Conservation (phyloP, 805 yeast genomes). For the Myxozyma sirexii region DNA sequence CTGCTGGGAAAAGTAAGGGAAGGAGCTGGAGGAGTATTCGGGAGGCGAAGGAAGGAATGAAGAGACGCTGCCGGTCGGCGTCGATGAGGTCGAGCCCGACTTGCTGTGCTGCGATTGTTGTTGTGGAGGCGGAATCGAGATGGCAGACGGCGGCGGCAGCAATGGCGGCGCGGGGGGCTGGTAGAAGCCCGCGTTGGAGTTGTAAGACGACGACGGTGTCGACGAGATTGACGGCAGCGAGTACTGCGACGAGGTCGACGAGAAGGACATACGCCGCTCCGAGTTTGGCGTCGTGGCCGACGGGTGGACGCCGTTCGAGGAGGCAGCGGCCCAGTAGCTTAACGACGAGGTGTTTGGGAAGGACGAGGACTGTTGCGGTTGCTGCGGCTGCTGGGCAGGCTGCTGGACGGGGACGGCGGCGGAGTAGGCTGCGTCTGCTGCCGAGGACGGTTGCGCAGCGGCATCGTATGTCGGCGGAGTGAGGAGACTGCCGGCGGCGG, state of each 20-base stretch:
- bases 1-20: conserved; percentile 9
- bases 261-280: conserved; percentile 5
- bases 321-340: conserved; percentile 29
- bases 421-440: conserved; percentile 4
- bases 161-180: conserved; percentile 15
- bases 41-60: conserved; percentile 17
- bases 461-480: conserved; percentile 20
- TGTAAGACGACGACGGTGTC: conserved; percentile 18
- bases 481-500: conserved; percentile 10
- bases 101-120: neutral
- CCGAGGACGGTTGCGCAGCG: neutral
- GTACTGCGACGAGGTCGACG: conserved; percentile 27
- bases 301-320: conserved; percentile 9
- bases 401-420: neutral
- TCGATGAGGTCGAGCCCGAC: conserved; percentile 5
- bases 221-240: conserved; percentile 29
- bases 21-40: conserved; percentile 8
- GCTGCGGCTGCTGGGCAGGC: conserved; percentile 1
- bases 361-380: conserved; percentile 14
- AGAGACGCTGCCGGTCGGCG: conserved; percentile 4
- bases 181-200: conserved; percentile 8
- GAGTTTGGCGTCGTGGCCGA: conserved; percentile 20
- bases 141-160: conserved; percentile 22
- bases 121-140: conserved; percentile 6
- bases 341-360: conserved; percentile 21